These are phyloP conservation scores for Entomophthora muscae DNA, from an alignment of 371 early-diverging fungal species.

Conservation along the genomic window DNA sequence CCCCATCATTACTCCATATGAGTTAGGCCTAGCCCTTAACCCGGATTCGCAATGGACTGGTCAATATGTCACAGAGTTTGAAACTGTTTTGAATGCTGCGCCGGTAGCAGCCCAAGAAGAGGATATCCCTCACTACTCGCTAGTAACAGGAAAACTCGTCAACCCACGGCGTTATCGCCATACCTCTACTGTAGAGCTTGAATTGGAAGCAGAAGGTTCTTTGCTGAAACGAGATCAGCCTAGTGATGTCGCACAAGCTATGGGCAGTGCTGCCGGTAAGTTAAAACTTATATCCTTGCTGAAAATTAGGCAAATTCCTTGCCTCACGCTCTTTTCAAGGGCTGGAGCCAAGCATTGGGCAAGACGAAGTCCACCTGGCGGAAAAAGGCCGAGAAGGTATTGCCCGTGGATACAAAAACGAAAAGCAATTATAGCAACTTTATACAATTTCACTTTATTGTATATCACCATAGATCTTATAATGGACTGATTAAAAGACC, in stretches of 20 bases:
- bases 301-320: constrained; percentile 33
- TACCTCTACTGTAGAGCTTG: constrained; percentile 10
- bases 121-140: constrained; percentile 70
- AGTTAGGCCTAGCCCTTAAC: constrained; percentile 60
- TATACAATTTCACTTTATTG: too few relatives aligned
- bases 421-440: neutral
- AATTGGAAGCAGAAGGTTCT: constrained; percentile 18
- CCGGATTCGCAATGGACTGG: constrained; percentile 54
- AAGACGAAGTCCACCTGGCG: constrained; percentile 38
- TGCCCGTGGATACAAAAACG: constrained; percentile 51
- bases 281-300: constrained; percentile 3
- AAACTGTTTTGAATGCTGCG: neutral
- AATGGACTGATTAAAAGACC: too few relatives aligned
- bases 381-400: constrained; percentile 73
- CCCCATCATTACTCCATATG: constrained; percentile 86
- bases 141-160: constrained; percentile 68
- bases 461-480: too few relatives aligned
- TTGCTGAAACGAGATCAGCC: constrained; percentile 30
- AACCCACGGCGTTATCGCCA: constrained; percentile 21
- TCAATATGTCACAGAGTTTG: constrained; percentile 21
- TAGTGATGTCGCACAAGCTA: constrained; percentile 36
- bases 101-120: constrained; percentile 31
- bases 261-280: constrained; percentile 61
- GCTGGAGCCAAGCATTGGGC: constrained; percentile 47
- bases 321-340: constrained; percentile 57